These are phyloP conservation scores for Aspergillus melleus DNA, from an alignment of 2,329 filamentous ascomycete species.

Conservation along the genomic window DNA sequence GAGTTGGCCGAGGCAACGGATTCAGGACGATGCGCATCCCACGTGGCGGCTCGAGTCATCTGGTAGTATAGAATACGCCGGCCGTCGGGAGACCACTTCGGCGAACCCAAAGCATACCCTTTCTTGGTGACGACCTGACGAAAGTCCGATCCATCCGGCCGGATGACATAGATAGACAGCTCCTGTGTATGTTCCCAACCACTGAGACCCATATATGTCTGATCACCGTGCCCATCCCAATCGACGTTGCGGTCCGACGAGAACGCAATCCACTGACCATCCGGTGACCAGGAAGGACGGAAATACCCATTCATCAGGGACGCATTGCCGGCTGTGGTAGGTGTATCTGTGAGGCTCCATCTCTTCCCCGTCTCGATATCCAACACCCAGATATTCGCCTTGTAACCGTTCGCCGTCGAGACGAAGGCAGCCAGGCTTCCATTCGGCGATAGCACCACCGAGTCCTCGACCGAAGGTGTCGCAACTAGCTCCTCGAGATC, in stretches of 20 bases:
- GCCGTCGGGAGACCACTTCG: slow-evolving; percentile 41
- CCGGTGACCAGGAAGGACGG: slow-evolving; percentile 43
- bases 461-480: slow-evolving; percentile 41
- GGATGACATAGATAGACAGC: slow-evolving; percentile 43
- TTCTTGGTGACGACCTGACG: slow-evolving; percentile 33
- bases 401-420: slow-evolving; percentile 37
- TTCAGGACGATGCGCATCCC: slow-evolving; percentile 35
- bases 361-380: slow-evolving; percentile 34
- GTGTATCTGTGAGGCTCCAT: slow-evolving; percentile 41
- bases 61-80: slow-evolving; percentile 42
- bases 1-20: slow-evolving; percentile 17
- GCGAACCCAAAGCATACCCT: slow-evolving; percentile 40
- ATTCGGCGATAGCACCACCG: slow-evolving; percentile 39
- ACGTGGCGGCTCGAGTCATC: slow-evolving; percentile 41
- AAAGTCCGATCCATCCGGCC: slow-evolving; percentile 40
- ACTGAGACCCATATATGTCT: slow-evolving; percentile 26
- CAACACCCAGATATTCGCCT: slow-evolving; percentile 44
- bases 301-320: slow-evolving; percentile 40
- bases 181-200: slow-evolving; percentile 46
- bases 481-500: slow-evolving; percentile 35
- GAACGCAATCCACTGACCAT: slow-evolving; percentile 45
- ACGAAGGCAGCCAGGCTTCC: slow-evolving; percentile 42
- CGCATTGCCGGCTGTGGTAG: slow-evolving; percentile 14
- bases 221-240: slow-evolving; percentile 44
- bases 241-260: slow-evolving; percentile 44